These are phyloP conservation scores for Truncatella angustata DNA, from an alignment of 2,329 filamentous ascomycete species.

Conservation along the genomic window DNA sequence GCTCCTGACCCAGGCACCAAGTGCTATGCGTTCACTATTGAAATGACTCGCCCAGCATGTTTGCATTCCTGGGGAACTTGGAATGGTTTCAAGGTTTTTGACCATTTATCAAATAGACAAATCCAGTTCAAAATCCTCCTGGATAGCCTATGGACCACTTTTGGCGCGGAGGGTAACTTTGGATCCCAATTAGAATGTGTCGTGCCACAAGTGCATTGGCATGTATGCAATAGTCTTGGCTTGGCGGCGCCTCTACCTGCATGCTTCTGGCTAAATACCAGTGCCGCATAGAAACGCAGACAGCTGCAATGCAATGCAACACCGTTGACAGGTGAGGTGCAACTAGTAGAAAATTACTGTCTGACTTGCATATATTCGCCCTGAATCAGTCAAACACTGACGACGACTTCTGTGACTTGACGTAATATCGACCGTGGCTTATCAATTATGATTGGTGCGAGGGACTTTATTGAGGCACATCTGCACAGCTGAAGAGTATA, in stretches of 20 bases:
- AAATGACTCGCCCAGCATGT: too few species aligned
- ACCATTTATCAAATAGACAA: too few species aligned
- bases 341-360: neutral
- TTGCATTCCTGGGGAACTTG: too few species aligned
- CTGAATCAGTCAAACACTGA: neutral
- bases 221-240: neutral
- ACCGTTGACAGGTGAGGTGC: neutral
- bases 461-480: neutral
- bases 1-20: too few species aligned
- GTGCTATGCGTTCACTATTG: too few species aligned
- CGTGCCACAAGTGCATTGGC: neutral
- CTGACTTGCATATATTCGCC: neutral
- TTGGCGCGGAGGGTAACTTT: too few species aligned
- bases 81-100: too few species aligned
- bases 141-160: too few species aligned
- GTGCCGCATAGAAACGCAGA: neutral
- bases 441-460: neutral
- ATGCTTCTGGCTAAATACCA: neutral
- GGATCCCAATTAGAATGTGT: too few species aligned
- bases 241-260: too few species aligned
- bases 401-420: neutral
- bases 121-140: too few species aligned
- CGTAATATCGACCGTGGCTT: neutral
- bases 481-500: neutral
- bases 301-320: neutral